Evolutionary conservation across 768 basidiomycete species (phyloP).

Genomic region (Pleurotus djamor): DNA sequence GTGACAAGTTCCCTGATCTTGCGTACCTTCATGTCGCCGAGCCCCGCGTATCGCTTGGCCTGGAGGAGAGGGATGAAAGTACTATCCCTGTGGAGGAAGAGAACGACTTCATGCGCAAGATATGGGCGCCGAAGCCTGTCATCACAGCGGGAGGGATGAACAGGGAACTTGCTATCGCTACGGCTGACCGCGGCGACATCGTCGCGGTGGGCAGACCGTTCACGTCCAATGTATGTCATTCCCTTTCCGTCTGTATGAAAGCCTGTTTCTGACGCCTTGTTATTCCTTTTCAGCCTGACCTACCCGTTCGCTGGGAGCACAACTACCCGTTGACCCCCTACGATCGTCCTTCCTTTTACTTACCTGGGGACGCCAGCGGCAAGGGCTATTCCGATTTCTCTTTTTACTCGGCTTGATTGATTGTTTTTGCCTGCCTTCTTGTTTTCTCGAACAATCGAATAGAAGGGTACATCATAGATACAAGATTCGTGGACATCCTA

Average conservation of each 20-base stretch:
- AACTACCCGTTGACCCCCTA: constrained; percentile 15
- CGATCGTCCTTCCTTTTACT: constrained; percentile 19
- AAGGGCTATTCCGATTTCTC: constrained; percentile 27
- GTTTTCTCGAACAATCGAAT: background rate
- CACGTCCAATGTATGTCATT: constrained; percentile 14
- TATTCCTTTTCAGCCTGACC: constrained; percentile 21
- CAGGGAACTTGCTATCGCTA: constrained; percentile 21
- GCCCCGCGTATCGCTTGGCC: background rate
- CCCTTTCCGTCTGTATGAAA: background rate
- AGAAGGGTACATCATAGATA: background rate
- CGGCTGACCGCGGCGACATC: constrained; percentile 6
- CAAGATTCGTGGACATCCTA: no score
- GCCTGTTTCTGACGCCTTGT: background rate
- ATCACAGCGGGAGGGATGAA: constrained; percentile 27
- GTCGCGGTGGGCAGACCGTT: constrained; percentile 11
- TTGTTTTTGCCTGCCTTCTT: no score
- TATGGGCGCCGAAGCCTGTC: constrained; percentile 19
- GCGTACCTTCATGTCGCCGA: background rate
- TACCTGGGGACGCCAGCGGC: constrained; percentile 17
- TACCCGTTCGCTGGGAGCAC: constrained; percentile 23
- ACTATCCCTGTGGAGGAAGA: background rate
- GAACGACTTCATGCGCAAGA: constrained; percentile 16
- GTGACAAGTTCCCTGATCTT: background rate
- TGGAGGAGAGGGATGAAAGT: background rate
- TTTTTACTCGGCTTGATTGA: constrained; percentile 7